Evolutionary conservation across 2,329 filamentous ascomycete species (phyloP), one percentile per base, ranked within the genome.

Genomic region (Trichoderma koningii): DNA sequence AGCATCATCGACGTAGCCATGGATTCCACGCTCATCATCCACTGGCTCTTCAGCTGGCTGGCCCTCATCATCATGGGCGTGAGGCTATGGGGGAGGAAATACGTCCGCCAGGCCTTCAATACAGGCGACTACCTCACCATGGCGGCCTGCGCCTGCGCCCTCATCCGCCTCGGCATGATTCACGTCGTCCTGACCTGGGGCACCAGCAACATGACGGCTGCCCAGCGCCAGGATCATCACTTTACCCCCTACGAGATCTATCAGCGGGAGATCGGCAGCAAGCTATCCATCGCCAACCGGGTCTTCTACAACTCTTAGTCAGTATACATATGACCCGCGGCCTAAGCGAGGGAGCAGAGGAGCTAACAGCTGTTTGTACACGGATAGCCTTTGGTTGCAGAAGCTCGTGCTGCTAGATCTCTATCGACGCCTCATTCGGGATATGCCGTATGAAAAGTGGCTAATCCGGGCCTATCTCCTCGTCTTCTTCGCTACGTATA

Each of bases 61-160:
- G 67, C 70, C 7, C 50, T 73, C 51, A 10, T 65, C 12, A 55
- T 73, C 63, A 73, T 73, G 68, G 55, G 28, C 2, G 17, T 45
- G 1, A 56, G 72, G 42, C 64, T 73, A 38, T 50, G 67, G 19
- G 70, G 69, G 63, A 68, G 66, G 19, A 72, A 67, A 48, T 30
- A 68, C 10, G 55, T 64, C 23, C 67, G 56, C 17, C 71, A 73
- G 44, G 30, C 66, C 3, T 70, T 66, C 45, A 66, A 67, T 23
- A n/a, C 59, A 12, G 69, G 67, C 45, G 72, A 73, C 56, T 73
- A 66, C 55, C 56, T 71, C 60, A 71, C 68, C 34, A 78, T 82
- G 77, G 80, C 78, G 62, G 75, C 76, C 9, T 78, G 77, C 64
- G 28, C 80, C 47, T 76, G 70, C 52, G 70, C 66, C 9, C 26